These are phyloP conservation scores for Nosema muscidifuracis DNA, from an alignment of 371 early-diverging fungal species.

Conservation along the genomic window DNA sequence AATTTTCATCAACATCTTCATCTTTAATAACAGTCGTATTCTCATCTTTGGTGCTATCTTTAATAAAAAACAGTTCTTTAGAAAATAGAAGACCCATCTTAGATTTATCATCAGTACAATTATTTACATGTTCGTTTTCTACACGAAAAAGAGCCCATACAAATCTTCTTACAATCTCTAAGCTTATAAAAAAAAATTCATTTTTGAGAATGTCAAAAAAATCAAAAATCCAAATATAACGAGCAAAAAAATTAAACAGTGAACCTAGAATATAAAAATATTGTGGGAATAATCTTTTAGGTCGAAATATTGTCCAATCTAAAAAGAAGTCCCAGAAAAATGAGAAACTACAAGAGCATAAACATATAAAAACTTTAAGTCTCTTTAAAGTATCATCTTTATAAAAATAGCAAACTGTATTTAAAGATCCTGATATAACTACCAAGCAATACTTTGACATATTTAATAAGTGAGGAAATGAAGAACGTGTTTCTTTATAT, in stretches of 20 bases:
- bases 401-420: neutral
- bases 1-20: no score
- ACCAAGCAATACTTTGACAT: slow-evolving; percentile 64
- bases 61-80: slow-evolving; percentile 55
- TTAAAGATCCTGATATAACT: neutral
- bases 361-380: slow-evolving; percentile 8
- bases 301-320: slow-evolving; percentile 58
- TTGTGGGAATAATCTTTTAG: slow-evolving; percentile 45
- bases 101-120: slow-evolving; percentile 58
- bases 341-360: slow-evolving; percentile 20
- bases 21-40: no score
- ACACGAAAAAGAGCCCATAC: slow-evolving; percentile 62
- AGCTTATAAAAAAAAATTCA: slow-evolving; percentile 11
- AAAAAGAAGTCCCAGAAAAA: slow-evolving; percentile 60
- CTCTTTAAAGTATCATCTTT: neutral
- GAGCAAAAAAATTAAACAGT: slow-evolving; percentile 32
- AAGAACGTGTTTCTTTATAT: slow-evolving; percentile 65
- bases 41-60: slow-evolving; percentile 36
- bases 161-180: slow-evolving; percentile 60
- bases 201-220: neutral
- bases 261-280: slow-evolving; percentile 33
- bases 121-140: slow-evolving; percentile 64
- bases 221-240: slow-evolving; percentile 38
- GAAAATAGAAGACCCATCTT: slow-evolving; percentile 41
- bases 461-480: slow-evolving; percentile 68